Percentiles rank a stretch among this genome's conserved stretches.
phyloP scores from a whole-genome alignment of 805 yeast species.

The Danielia oregonensis region DNA sequence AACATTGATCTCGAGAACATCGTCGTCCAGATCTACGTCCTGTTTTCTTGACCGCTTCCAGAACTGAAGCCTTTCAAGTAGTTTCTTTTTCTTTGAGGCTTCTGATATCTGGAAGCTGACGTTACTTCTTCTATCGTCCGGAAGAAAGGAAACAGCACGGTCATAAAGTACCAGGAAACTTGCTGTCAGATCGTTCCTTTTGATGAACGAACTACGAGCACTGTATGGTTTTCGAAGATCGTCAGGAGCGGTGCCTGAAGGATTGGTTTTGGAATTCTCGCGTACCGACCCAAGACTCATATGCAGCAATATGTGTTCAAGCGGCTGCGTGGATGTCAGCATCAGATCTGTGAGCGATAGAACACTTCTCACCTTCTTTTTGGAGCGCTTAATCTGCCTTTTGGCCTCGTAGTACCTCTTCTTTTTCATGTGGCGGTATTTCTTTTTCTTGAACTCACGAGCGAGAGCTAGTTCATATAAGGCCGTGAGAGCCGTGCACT shows the following conservation, averaged over 20 bases:
- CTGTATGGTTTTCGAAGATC: not conserved
- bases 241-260: not conserved
- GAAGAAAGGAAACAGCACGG: conserved; percentile 22
- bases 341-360: conserved; percentile 31
- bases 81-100: conserved; percentile 18
- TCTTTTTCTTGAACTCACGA: conserved; percentile 38
- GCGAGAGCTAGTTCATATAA: conserved; percentile 69
- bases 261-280: conserved; percentile 1
- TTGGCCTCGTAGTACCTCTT: conserved; percentile 31
- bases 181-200: not conserved
- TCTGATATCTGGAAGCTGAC: conserved; percentile 4
- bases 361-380: conserved; percentile 34
- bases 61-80: conserved; percentile 34
- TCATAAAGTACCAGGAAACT: conserved; percentile 4
- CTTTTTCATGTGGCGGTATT: conserved; percentile 26
- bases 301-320: conserved; percentile 35
- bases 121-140: conserved; percentile 15
- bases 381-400: conserved; percentile 27
- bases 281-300: conserved; percentile 28
- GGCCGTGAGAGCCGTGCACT: conserved; percentile 71
- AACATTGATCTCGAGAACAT: conserved; percentile 3
- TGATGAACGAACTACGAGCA: not conserved
- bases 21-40: not conserved
- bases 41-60: conserved; percentile 25
- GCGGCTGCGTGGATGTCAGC: conserved; percentile 27